A percentile compares a stretch with the other conserved stretches of the same genome.
These are phyloP conservation scores for Huiozyma naganishii DNA, from an alignment of 805 yeast species.

Conservation along the genomic window DNA sequence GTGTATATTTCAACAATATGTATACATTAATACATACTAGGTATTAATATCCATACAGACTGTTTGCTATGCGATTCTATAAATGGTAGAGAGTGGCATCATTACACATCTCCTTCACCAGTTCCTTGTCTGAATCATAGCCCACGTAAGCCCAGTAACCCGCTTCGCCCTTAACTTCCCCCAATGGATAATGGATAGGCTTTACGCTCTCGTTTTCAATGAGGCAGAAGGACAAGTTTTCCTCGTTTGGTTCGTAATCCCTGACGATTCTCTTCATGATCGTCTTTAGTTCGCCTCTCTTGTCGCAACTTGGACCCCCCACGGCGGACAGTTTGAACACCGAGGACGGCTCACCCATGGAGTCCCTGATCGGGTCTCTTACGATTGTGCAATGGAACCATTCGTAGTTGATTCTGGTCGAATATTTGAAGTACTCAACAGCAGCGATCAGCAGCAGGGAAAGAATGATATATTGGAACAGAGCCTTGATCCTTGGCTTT, in stretches of 20 bases:
- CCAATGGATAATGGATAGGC: slow-evolving; percentile 26
- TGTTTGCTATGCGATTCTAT: slow-evolving; percentile 3
- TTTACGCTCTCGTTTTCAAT: slow-evolving; percentile 23
- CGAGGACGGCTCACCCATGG: slow-evolving; percentile 9
- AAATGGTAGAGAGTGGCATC: slow-evolving; percentile 21
- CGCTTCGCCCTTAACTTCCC: slow-evolving; percentile 26
- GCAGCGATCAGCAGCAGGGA: slow-evolving; percentile 29
- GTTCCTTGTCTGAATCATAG: slow-evolving; percentile 15
- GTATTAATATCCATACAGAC: no score
- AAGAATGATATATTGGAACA: slow-evolving; percentile 22
- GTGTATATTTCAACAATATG: no score
- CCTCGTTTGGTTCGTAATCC: slow-evolving; percentile 31
- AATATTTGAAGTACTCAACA: slow-evolving; percentile 34
- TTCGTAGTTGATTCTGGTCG: slow-evolving; percentile 32
- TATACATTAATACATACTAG: no score
- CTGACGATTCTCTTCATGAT: slow-evolving; percentile 31
- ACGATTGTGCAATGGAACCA: slow-evolving; percentile 37
- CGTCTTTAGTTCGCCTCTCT: slow-evolving; percentile 33
- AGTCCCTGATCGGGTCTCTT: slow-evolving; percentile 10
- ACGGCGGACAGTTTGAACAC: slow-evolving; percentile 28
- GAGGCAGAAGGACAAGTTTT: slow-evolving; percentile 29
- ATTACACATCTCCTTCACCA: slow-evolving; percentile 18
- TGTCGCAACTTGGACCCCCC: slow-evolving; percentile 37
- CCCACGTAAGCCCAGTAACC: slow-evolving; percentile 28
- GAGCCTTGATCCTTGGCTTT: slow-evolving; percentile 8